Base-by-base conservation (phyloP, 108 stramenopile species). In the Thalassiosira profunda region DNA sequence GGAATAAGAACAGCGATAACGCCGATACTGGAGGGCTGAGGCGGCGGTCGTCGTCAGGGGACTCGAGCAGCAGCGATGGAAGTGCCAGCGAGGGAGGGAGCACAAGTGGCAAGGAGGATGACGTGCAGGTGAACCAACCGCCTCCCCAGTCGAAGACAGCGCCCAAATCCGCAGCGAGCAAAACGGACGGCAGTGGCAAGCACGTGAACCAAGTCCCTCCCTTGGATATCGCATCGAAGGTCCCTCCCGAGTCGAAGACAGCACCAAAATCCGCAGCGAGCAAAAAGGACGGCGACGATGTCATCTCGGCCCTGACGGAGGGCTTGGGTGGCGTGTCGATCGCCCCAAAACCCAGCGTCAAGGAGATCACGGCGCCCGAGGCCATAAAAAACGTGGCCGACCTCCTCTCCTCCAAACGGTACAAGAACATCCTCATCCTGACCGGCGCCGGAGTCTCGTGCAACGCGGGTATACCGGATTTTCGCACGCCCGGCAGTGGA, bases 401-500 rank as follows among this genome's bases (percentile, higher is more conserved):
- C 11, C 38, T 74, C 20, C 58, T 81, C 5, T 38, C 62, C 0
- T 72, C 74, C 14, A 73, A 73, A 3, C 65, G 67, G 42, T 71
- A 71, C 31, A 74, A 55, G 28, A 83, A 83, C 30, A 66, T 80
- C 34, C 36, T 75, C 14, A 47, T 80, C 1, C 37, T 80, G 46
- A 74, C 74, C 14, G 89, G 86, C 1, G 88, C 91, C 17, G 91
- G 91, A 15, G 65, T 87, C 4, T 65, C 80, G 20, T 91, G 92
- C 43, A 85, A 86, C 37, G 92, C 93, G 5, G 96, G 98, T 17
- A 97, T 98, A 44, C 98, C 98, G 2, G 98, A 98, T 69, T 98
- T 98, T 73, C 79, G 98, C 15, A 86, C 91, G 3, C 88, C 90
- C 0, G 96, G 96, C 6, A 90, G 93, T 14, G 96, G 96, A 2